These are phyloP conservation scores for Filosporella fistucella DNA, from an alignment of 495 filamentous ascomycete genomes.

Conservation along the genomic window DNA sequence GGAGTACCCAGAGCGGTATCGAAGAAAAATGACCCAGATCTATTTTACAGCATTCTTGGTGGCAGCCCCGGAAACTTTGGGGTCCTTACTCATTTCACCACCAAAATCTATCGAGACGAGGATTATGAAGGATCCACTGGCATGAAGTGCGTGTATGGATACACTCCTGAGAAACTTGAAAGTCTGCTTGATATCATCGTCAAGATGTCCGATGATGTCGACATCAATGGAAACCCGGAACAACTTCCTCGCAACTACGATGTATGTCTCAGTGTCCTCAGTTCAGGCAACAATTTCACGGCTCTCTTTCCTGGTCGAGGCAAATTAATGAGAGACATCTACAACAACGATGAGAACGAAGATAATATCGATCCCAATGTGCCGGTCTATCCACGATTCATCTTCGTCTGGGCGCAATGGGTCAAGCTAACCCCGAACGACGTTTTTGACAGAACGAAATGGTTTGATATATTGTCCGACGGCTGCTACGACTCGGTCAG, in stretches of 20 bases:
- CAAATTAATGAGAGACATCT: background rate
- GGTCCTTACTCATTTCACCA: conserved; percentile 35
- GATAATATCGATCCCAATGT: conserved; percentile 9
- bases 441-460: background rate
- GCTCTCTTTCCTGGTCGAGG: conserved; percentile 26
- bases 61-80: conserved; percentile 41
- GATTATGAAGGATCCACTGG: conserved; percentile 32
- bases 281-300: conserved; percentile 30
- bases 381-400: conserved; percentile 29
- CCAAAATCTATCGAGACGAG: conserved; percentile 33
- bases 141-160: background rate
- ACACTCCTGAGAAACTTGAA: conserved; percentile 30
- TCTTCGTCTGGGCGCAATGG: conserved; percentile 39
- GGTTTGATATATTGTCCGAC: background rate
- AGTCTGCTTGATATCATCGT: conserved; percentile 28
- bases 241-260: conserved; percentile 40
- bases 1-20: conserved; percentile 33
- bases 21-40: conserved; percentile 29
- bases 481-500: background rate
- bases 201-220: conserved; percentile 30
- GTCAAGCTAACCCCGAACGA: conserved; percentile 30
- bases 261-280: conserved; percentile 34
- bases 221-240: conserved; percentile 34
- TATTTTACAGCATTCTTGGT: conserved; percentile 37
- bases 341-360: background rate